Conservation (phyloP, 106 monocot species). For the Vanilla planifolia region DNA sequence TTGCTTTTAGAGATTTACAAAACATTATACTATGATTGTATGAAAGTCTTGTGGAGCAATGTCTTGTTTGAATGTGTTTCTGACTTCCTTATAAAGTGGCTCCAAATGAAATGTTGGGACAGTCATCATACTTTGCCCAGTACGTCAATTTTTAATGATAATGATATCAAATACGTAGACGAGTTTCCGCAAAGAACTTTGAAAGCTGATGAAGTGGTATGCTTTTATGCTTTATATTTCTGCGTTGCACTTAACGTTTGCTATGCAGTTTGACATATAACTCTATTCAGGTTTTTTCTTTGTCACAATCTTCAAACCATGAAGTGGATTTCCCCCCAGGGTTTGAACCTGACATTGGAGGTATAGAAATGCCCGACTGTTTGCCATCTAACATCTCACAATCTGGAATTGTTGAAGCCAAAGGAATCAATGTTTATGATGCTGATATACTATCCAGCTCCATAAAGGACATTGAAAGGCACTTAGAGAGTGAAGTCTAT, state of each 20-base stretch:
- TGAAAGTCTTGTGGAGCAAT: slow-evolving; percentile 67
- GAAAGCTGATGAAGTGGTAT: slow-evolving; percentile 1
- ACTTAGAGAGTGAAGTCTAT: slow-evolving; percentile 53
- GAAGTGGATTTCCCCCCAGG: slow-evolving; percentile 85
- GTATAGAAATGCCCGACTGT: slow-evolving; percentile 2
- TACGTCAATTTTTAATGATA: slow-evolving; percentile 15
- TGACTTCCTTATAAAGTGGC: slow-evolving; percentile 51
- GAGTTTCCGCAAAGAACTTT: slow-evolving; percentile 6
- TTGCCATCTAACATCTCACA: slow-evolving; percentile 5
- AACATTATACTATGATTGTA: slow-evolving; percentile 51
- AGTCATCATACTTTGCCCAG: neutral
- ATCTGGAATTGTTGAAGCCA: slow-evolving; percentile 5
- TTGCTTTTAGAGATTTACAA: slow-evolving; percentile 34
- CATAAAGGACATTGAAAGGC: slow-evolving; percentile 21
- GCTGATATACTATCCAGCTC: slow-evolving; percentile 4
- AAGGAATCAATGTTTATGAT: neutral
- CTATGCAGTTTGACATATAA: neutral
- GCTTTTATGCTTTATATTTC: slow-evolving; percentile 1
- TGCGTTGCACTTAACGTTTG: neutral
- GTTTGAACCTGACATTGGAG: slow-evolving; percentile 44
- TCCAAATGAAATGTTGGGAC: slow-evolving; percentile 48
- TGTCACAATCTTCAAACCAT: slow-evolving; percentile 3
- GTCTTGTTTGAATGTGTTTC: slow-evolving; percentile 59
- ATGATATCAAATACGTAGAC: slow-evolving; percentile 5
- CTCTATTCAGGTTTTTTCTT: slow-evolving; percentile 5